phyloP scores from a whole-genome alignment of 768 basidiomycete genomes.

The Tulasnella sp. region DNA sequence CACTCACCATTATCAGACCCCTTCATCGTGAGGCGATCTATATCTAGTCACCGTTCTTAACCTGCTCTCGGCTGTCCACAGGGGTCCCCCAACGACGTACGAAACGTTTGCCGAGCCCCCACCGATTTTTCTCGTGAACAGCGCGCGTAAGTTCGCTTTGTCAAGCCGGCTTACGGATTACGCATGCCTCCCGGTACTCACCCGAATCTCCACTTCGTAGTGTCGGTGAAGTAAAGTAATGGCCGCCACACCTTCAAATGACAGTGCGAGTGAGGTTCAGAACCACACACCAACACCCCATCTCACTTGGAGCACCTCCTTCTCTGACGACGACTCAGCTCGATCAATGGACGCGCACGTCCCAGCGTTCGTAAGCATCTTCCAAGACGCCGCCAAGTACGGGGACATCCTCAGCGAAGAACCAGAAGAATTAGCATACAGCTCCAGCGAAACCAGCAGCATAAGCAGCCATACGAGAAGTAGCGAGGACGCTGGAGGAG shows the following conservation, averaged over 20 bases:
- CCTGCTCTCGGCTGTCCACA: not conserved
- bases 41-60: not conserved
- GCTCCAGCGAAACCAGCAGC: slow-evolving; percentile 21
- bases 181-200: not conserved
- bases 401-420: slow-evolving; percentile 34
- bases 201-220: not conserved
- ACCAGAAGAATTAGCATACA: slow-evolving; percentile 15
- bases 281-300: not conserved
- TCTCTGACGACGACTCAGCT: slow-evolving; percentile 8
- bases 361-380: slow-evolving; percentile 22
- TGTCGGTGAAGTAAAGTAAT: not conserved
- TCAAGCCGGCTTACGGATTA: not conserved
- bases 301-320: not conserved
- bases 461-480: slow-evolving; percentile 18
- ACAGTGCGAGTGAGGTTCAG: not conserved
- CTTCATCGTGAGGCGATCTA: slow-evolving; percentile 4
- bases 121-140: not conserved
- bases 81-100: slow-evolving; percentile 12
- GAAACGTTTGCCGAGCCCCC: slow-evolving; percentile 11
- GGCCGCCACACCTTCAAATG: slow-evolving; percentile 6
- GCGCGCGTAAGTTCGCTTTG: not conserved
- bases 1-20: not conserved
- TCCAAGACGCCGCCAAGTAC: slow-evolving; percentile 34
- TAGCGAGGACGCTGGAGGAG: not conserved
- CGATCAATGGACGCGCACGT: not conserved